Percentiles rank a stretch among this genome's conserved stretches.
Conservation (phyloP, 2,329 filamentous ascomycete genomes). For the Talaromyces sp. region DNA sequence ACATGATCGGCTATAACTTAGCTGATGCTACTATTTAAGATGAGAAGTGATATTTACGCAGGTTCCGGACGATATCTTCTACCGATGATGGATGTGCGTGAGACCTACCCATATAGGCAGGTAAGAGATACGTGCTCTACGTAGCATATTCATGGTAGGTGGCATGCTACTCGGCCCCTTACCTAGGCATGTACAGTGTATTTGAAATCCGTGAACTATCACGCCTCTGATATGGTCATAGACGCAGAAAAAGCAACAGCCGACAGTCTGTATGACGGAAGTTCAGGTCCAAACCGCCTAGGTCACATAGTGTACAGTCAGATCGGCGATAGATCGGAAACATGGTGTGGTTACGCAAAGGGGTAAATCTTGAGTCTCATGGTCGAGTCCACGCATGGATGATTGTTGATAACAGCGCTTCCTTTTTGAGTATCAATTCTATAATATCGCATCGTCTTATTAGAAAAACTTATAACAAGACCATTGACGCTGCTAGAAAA, state of each 20-base stretch:
- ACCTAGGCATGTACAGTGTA: neutral
- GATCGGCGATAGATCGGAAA: neutral
- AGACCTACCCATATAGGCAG: neutral
- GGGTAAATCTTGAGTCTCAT: neutral
- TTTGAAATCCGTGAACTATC: neutral
- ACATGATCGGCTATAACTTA: neutral
- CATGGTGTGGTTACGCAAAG: neutral
- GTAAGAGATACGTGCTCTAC: neutral
- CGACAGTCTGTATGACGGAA: neutral
- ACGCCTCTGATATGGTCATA: neutral
- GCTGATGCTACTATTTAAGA: neutral
- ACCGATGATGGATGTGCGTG: neutral
- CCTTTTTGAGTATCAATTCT: neutral
- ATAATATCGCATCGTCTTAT: neutral
- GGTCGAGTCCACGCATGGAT: neutral
- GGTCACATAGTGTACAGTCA: neutral
- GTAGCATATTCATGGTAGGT: neutral
- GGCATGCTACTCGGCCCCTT: neutral
- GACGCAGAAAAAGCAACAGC: neutral
- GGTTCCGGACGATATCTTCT: neutral
- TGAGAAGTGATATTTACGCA: neutral
- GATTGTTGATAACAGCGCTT: neutral
- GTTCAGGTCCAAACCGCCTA: neutral
- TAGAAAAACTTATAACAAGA: neutral
- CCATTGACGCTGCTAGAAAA: neutral